A percentile compares a stretch with the other conserved stretches of the same genome.
Evolutionary conservation across 495 filamentous ascomycete genomes (phyloP).

Genomic region (Ascodesmis nigricans): DNA sequence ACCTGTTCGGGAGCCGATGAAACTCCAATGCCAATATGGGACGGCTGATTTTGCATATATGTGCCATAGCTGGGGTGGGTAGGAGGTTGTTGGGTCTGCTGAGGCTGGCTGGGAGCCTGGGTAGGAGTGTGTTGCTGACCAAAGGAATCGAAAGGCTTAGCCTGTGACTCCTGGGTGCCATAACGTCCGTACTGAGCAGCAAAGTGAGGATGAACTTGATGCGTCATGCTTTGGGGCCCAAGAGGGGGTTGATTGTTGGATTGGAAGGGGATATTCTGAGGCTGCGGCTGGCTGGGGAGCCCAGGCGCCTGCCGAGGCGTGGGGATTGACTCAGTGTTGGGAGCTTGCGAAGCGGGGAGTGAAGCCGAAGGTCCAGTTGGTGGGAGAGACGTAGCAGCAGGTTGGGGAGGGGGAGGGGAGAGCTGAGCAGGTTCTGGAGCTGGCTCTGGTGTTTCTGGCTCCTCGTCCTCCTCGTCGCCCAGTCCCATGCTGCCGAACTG

Average conservation of each 20-base stretch:
- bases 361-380: constrained; percentile 38
- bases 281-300: constrained; percentile 41
- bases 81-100: constrained; percentile 31
- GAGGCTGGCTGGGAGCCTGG: constrained; percentile 36
- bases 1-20: constrained; percentile 44
- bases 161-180: constrained; percentile 33
- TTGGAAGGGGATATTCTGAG: constrained; percentile 27
- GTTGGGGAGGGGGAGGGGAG: constrained; percentile 82
- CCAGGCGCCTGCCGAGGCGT: constrained; percentile 47
- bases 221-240: constrained; percentile 27
- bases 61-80: constrained; percentile 46
- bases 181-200: constrained; percentile 44
- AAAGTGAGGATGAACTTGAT: constrained; percentile 22
- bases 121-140: constrained; percentile 28
- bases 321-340: constrained; percentile 37
- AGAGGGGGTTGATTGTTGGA: constrained; percentile 24
- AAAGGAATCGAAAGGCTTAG: constrained; percentile 74
- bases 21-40: constrained; percentile 29
- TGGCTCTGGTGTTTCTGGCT: constrained; percentile 88
- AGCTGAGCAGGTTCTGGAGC: constrained; percentile 75
- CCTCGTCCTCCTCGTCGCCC: constrained; percentile 86
- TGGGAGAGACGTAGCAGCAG: constrained; percentile 73
- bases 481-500: constrained; percentile 93
- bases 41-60: constrained; percentile 69
- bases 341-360: constrained; percentile 27